Conservation (phyloP, 1,284 basidiomycete genomes). For the Caloboletus firmus region DNA sequence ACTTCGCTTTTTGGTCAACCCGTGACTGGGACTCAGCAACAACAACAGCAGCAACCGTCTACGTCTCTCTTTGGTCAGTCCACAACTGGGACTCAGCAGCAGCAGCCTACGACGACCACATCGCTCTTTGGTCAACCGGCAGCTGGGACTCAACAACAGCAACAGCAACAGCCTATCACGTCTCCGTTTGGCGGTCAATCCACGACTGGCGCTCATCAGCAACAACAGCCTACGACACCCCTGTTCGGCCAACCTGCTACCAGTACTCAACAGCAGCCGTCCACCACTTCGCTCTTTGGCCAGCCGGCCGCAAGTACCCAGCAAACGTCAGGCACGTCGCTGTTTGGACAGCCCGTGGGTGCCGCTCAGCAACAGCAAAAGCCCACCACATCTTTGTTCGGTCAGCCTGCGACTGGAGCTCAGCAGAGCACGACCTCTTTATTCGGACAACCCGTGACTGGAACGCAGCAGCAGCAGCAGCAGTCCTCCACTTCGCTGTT, state of each 20-base stretch:
- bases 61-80: slow-evolving; percentile 28
- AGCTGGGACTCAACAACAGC: slow-evolving; percentile 17
- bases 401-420: slow-evolving; percentile 19
- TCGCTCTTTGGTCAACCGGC: slow-evolving; percentile 38
- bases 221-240: slow-evolving; percentile 25
- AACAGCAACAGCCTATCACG: slow-evolving; percentile 20
- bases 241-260: slow-evolving; percentile 38
- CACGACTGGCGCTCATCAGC: slow-evolving; percentile 16
- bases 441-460: slow-evolving; percentile 37
- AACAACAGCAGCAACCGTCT: slow-evolving; percentile 11
- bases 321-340: slow-evolving; percentile 24
- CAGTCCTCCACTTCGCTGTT: slow-evolving; percentile 26
- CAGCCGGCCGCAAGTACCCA: slow-evolving; percentile 24
- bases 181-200: slow-evolving; percentile 28
- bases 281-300: slow-evolving; percentile 38
- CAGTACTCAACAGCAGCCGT: slow-evolving; percentile 25
- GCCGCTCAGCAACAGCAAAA: slow-evolving; percentile 31
- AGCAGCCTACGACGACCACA: slow-evolving; percentile 14
- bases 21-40: slow-evolving; percentile 12
- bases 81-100: slow-evolving; percentile 7
- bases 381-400: slow-evolving; percentile 25
- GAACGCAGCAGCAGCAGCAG: slow-evolving; percentile 19
- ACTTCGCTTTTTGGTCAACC: slow-evolving; percentile 28
- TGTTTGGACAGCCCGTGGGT: slow-evolving; percentile 28
- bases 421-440: slow-evolving; percentile 30